Conservation (phyloP, 306 rosid genomes). For the Adenanthera pavonina region DNA sequence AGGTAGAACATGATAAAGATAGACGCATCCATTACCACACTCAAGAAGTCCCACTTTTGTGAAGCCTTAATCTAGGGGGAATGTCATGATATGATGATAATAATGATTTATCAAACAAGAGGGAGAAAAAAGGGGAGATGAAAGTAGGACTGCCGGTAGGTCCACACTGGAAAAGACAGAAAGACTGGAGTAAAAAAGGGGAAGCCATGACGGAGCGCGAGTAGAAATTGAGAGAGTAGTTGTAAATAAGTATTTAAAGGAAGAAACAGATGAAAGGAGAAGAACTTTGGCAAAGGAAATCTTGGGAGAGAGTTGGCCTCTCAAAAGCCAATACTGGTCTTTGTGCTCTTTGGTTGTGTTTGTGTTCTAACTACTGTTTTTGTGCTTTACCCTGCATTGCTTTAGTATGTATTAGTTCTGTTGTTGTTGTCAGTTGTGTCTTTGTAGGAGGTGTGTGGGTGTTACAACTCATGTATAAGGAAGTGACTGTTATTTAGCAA, state of each 20-base stretch:
- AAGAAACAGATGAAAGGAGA: background rate
- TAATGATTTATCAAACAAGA: constrained; percentile 6
- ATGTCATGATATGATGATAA: constrained; percentile 34
- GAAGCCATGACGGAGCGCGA: background rate
- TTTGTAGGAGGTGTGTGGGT: background rate
- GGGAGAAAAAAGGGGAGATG: background rate
- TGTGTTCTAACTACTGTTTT: background rate
- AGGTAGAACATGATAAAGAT: constrained; percentile 23
- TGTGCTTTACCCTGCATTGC: background rate
- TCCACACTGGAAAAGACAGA: background rate
- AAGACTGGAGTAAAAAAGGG: background rate
- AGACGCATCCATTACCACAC: constrained; percentile 24
- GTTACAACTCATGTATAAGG: background rate
- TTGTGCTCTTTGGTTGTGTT: background rate
- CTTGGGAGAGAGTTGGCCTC: background rate
- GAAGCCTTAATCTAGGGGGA: constrained; percentile 33
- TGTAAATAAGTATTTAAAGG: background rate
- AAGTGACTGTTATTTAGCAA: background rate
- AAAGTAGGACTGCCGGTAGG: background rate
- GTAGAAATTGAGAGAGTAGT: background rate
- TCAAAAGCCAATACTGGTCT: background rate
- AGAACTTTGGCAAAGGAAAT: background rate
- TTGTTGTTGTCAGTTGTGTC: background rate
- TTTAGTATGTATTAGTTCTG: too few relatives aligned
- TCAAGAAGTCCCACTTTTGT: constrained; percentile 27